phyloP scores from a whole-genome alignment of 2,329 filamentous ascomycete genomes.

The Fusarium pininemorale region DNA sequence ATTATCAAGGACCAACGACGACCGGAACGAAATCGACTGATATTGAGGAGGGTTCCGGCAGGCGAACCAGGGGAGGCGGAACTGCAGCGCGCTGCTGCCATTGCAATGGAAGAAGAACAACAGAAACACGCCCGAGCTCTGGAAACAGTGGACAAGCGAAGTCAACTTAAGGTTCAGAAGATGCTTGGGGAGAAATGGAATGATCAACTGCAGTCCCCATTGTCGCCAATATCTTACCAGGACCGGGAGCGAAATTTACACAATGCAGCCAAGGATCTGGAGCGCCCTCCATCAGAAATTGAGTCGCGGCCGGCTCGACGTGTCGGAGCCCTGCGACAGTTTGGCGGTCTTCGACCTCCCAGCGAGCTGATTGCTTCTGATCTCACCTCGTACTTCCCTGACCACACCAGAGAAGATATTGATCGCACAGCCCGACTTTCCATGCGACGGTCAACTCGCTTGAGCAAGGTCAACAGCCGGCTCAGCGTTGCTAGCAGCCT shows the following conservation, averaged over 20 bases:
- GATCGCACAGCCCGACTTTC: slow-evolving; percentile 95
- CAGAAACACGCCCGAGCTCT: slow-evolving; percentile 73
- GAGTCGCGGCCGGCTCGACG: slow-evolving; percentile 54
- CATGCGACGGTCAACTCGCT: slow-evolving; percentile 85
- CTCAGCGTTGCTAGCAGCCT: slow-evolving; percentile 93
- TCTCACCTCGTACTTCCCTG: slow-evolving; percentile 95
- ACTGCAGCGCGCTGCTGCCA: slow-evolving; percentile 84
- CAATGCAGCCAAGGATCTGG: slow-evolving; percentile 66
- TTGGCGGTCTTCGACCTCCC: slow-evolving; percentile 90
- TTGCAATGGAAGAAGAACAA: slow-evolving; percentile 87
- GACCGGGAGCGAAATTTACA: slow-evolving; percentile 75
- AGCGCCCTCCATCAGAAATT: slow-evolving; percentile 63
- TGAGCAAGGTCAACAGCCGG: slow-evolving; percentile 92
- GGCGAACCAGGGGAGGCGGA: slow-evolving; percentile 90
- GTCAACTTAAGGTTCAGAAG: slow-evolving; percentile 88
- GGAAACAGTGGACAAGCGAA: slow-evolving; percentile 75
- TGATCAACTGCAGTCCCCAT: slow-evolving; percentile 80
- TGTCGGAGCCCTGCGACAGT: slow-evolving; percentile 73
- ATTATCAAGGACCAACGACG: slow-evolving; percentile 88
- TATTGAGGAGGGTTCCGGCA: slow-evolving; percentile 89
- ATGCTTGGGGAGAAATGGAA: slow-evolving; percentile 88
- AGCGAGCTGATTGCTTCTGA: slow-evolving; percentile 98
- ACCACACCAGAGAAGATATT: slow-evolving; percentile 92
- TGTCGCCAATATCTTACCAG: slow-evolving; percentile 80
- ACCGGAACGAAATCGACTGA: slow-evolving; percentile 88